Conservation (phyloP, 768 basidiomycete species). For the Candolleomyces eurysporus region DNA sequence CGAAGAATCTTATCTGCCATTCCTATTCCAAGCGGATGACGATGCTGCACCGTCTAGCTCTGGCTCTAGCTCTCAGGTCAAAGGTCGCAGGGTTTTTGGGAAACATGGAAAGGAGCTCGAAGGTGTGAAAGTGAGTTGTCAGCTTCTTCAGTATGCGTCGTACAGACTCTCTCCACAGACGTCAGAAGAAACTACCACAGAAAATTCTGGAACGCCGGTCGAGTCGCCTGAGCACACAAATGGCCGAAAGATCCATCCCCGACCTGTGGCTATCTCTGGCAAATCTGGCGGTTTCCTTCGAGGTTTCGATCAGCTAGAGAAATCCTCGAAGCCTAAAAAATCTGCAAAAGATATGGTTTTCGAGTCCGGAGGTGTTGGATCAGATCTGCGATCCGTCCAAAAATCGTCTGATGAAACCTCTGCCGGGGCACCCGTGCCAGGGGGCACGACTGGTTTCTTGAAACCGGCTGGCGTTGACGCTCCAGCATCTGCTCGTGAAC, state of each 20-base stretch:
- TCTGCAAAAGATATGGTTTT: constrained; percentile 45
- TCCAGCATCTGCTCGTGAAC: constrained; percentile 30
- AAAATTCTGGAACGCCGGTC: constrained; percentile 2
- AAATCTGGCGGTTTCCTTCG: constrained; percentile 18
- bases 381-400: constrained; percentile 36
- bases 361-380: constrained; percentile 46
- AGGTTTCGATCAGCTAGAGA: constrained; percentile 15
- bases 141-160: neutral
- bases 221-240: constrained; percentile 13
- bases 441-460: constrained; percentile 34
- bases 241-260: constrained; percentile 20
- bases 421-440: constrained; percentile 7
- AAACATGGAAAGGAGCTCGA: constrained; percentile 40
- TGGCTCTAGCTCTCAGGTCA: constrained; percentile 16
- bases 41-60: neutral
- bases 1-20: constrained; percentile 17
- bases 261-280: constrained; percentile 26
- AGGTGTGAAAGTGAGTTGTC: constrained; percentile 11
- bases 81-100: constrained; percentile 49
- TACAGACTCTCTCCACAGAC: neutral
- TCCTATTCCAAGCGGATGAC: constrained; percentile 12
- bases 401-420: neutral
- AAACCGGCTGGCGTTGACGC: constrained; percentile 61
- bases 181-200: neutral
- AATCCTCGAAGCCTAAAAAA: constrained; percentile 26